Base-by-base conservation (phyloP, 164 flowering plant species). In the Kingdonia uniflora region DNA sequence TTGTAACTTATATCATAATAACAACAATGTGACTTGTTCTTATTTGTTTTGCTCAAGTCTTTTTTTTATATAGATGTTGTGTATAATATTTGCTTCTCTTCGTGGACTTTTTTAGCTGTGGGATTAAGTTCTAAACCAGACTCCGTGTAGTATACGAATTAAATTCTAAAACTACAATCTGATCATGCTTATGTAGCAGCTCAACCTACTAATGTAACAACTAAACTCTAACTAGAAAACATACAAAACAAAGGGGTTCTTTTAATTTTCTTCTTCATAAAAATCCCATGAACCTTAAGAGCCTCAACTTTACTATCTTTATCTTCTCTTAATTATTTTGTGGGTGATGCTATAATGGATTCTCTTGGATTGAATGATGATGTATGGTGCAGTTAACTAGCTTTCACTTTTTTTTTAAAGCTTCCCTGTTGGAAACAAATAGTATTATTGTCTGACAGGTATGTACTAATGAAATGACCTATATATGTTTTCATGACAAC, bases 171-270 rank as follows among this genome's bases (percentile, higher is more conserved):
- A 29, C 35, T 29, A 8, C 8, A 29, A 44, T 44, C 22, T 43
- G 23, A 12, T 57, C 53, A 48, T 16, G 33, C 53, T 4, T 45
- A n/a, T 24, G 8, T 15, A 45, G 43, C 51, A 46, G 51, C 21
- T 46, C 59, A 62, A 49, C 60, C 55, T 25, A 62, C 60, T 45
- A n/a, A 38, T 13, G 40, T 37, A 42, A 52, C 57, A 19, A 49
- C 47, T 53, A 16, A 49, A 25, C 26, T 49, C 12, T 13, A 24
- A 35, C 14, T 19, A 14, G 0, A 26, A n/a, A 49, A 29, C 35
- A 29, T 29, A 29, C 35, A 29, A 29, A 29, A 29, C 35, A 3
- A 29, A 29, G 35, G 35, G 35, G 4, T 29, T 29, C 35, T 8
- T 29, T n/a, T 29, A 29, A 8, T 29, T 29, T 29, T 4, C 35